Percentiles rank a stretch among this genome's conserved stretches.
These are phyloP conservation scores for Polyrhizophydium stewartii DNA, from an alignment of 371 early-diverging fungal genomes.

Conservation along the genomic window DNA sequence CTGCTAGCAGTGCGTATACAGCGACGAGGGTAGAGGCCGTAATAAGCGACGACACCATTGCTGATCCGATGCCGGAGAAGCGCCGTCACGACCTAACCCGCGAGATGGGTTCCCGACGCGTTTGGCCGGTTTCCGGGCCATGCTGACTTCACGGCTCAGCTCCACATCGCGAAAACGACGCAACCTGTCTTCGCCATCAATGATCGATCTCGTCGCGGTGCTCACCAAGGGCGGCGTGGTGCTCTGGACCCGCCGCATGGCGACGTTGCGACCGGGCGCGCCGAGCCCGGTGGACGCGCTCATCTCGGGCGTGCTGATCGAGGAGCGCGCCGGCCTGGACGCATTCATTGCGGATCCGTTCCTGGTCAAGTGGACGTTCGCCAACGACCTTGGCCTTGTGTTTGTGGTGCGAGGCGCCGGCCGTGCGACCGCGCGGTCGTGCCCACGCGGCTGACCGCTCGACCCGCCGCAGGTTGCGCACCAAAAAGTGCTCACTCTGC, in stretches of 20 bases:
- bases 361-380: conserved; percentile 77
- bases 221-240: conserved; percentile 80
- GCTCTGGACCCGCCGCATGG: conserved; percentile 61
- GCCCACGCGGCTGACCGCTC: no score
- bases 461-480: conserved; percentile 64
- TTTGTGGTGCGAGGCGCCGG: conserved; percentile 64
- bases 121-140: no score
- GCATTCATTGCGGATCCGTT: conserved; percentile 52
- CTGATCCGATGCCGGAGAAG: no score
- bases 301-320: conserved; percentile 73
- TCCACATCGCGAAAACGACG: no score
- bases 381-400: conserved; percentile 79
- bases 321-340: conserved; percentile 50
- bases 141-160: no score
- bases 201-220: conserved; percentile 79
- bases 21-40: no score
- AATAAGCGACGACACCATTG: no score
- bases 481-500: conserved; percentile 80
- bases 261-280: conserved; percentile 47
- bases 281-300: conserved; percentile 68
- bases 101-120: no score
- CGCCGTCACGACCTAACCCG: no score
- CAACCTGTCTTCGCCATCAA: conserved; percentile 27
- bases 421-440: no score
- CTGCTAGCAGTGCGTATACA: no score